Evolutionary conservation across 768 basidiomycete species (phyloP), one percentile per base, ranked within the genome.

Genomic region (Pulveroboletus sp.): DNA sequence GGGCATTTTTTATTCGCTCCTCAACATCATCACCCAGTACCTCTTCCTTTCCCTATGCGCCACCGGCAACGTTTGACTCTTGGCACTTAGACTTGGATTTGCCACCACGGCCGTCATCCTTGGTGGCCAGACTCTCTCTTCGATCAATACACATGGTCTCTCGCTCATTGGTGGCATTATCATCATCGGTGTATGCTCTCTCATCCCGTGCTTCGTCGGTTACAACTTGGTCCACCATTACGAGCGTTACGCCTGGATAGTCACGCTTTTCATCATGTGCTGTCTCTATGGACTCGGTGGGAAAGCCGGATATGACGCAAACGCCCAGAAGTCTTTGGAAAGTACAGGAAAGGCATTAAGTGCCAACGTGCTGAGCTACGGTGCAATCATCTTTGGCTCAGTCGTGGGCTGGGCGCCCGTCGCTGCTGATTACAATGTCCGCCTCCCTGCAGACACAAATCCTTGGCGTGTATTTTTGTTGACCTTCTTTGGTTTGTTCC

Each of bases 241-340:
- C 57, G 80, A 81, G 51, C 73, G 79, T 13, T 82, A 79, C 50
- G 76, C 78, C 2, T 82, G 81, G 81, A 73, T 78, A 6, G 57
- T 72, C 23, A 65, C 66, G 13, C 62, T 72, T 36, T 62, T 77
- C 57, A 69, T 80, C 58, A 74, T 78, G 71, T 69, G 74, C 44
- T 75, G 76, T 58, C 71, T 81, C 31, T 76, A 73, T 55, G 80
- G 77, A 10, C 65, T 82, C 5, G 80, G 76, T 3, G 67, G 68
- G 30, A 64, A 72, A 19, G 74, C 73, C 0, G 76, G 78, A 14
- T 80, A 73, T 54, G 67, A 79, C 36, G 60, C 73, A 9, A 63
- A 63, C 30, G 71, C 73, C 0, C 76, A 78, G 53, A 73, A 72
- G 31, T 44, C 70, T 0, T 32, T 63, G 0, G 76, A 79, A 57